These are phyloP conservation scores for Astraeus odoratus DNA, from an alignment of 768 basidiomycete genomes.

Conservation along the genomic window DNA sequence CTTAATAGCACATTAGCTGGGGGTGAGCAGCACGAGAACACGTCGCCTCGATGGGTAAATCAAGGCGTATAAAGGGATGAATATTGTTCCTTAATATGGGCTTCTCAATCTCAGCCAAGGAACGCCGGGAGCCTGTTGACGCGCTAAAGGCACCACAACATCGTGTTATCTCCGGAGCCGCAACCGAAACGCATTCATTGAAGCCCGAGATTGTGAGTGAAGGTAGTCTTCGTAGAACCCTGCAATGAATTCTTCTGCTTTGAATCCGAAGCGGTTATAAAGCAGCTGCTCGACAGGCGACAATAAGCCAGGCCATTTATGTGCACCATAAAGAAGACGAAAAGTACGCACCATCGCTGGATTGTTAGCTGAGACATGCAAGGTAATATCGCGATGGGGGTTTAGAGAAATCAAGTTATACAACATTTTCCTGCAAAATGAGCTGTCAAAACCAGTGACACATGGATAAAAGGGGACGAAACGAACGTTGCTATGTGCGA, in stretches of 20 bases:
- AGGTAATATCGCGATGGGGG: conserved; percentile 68
- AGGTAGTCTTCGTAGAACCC: conserved; percentile 80
- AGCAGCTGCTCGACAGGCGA: conserved; percentile 41
- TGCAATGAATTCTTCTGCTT: conserved; percentile 76
- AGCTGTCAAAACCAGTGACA: neutral
- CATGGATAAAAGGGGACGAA: neutral
- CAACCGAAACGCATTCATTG: conserved; percentile 75
- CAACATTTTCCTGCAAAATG: conserved; percentile 54
- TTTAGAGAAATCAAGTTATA: conserved; percentile 69
- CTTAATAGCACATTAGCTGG: too few species aligned
- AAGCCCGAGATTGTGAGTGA: conserved; percentile 58
- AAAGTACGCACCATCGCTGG: conserved; percentile 60
- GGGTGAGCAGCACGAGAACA: too few species aligned
- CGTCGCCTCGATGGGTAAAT: too few species aligned
- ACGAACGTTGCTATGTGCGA: conserved; percentile 68
- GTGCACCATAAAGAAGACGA: neutral
- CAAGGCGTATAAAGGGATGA: too few species aligned
- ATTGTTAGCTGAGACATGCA: conserved; percentile 78
- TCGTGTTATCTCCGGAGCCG: conserved; percentile 63
- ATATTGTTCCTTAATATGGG: too few species aligned
- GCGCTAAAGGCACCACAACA: too few species aligned
- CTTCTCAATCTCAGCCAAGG: too few species aligned
- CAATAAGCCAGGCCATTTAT: conserved; percentile 1
- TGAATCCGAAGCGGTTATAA: conserved; percentile 85
- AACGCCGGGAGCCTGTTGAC: too few species aligned